Evolutionary conservation across 495 filamentous ascomycete genomes (phyloP), one percentile per base, ranked within the genome.

Genomic region (Penicillium cosmopolitanum): DNA sequence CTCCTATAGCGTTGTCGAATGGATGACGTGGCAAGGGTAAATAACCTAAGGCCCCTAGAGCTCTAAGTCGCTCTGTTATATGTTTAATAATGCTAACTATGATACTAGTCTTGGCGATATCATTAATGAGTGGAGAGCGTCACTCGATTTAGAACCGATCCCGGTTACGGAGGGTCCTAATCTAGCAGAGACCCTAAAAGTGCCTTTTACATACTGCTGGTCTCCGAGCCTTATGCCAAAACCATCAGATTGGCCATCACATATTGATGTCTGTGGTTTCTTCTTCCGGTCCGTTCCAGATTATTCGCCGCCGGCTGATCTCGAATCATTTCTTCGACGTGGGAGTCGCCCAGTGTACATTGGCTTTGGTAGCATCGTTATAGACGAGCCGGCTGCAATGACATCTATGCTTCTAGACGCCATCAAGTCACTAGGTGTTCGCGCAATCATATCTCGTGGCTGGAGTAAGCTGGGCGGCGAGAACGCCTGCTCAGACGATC

Each of bases 161-260:
- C n/a, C n/a, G n/a, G n/a, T n/a, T n/a, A n/a, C n/a, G n/a, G n/a
- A n/a, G n/a, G n/a, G n/a, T n/a, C n/a, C n/a, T n/a, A n/a, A n/a
- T n/a, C n/a, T n/a, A n/a, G n/a, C n/a, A n/a, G n/a, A n/a, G 43
- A 77, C 73, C 9, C 61, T 85, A 33, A 77, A 82, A 59, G 73
- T 89, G 0, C 85, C 85, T 0, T 84, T 83, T 56, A 87, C 86
- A 0, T 88, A 88, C 61, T 84, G 80, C 65, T 88, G 85, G 84
- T 87, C 86, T 13, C 81, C 84, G 18, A 78, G 81, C 25, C 64
- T 90, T 36, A 78, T 89, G 48, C 83, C 85, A 1, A 87, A 84
- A 10, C 35, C 35, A 38, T 38, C 2, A 44, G 51, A 44, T 10
- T n/a, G 10, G 42, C 18, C 73, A n/a, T n/a, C n/a, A n/a, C n/a